Base-by-base conservation (phyloP, 139 green algal species). In the Picocystis salinarum region DNA sequence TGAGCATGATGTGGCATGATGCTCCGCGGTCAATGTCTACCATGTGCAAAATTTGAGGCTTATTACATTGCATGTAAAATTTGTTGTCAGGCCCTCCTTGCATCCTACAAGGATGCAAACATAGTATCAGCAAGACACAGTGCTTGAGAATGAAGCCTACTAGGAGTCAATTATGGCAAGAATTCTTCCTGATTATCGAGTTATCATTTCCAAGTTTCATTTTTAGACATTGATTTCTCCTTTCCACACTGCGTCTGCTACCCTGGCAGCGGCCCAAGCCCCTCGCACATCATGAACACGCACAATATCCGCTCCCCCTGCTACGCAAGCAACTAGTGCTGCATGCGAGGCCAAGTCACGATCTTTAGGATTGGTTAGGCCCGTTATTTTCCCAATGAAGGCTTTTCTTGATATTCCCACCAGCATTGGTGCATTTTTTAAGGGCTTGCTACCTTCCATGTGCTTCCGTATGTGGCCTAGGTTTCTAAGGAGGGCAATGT, bases 391-490 rank as follows among this genome's bases (percentile, higher is more conserved):
- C 4, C 71, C 76, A 15, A 91, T 44, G 55, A 91, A 91, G 9
- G 73, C 58, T 52, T 93, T 93, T 4, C 82, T 52, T 0, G 71
- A 85, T 15, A 70, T 64, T 3, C 82, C 82, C 27, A 83, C 28
- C 20, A 93, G 62, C 50, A 83, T 34, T 6, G 82, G 82, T 46
- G 68, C 41, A n/a, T 26, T 23, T 11, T 34, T 37, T 28, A 77
- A 25, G 18, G 52, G 37, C 13, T 50, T 45, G 41, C 41, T 9
- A 48, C 23, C 2, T 20, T 50, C 28, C 31, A 80, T 52, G 12
- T 45, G 36, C 3, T 17, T 11, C 7, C 60, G 60, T 47, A 89
- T 49, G 2, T 40, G 34, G 5, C 24, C n/a, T 36, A 90, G 53
- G 20, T 56, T 33, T 7, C 56, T 46, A 13, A 93, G 58, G 39